phyloP scores from a whole-genome alignment of 305 asterid genomes.

The Fraxinus greggii region DNA sequence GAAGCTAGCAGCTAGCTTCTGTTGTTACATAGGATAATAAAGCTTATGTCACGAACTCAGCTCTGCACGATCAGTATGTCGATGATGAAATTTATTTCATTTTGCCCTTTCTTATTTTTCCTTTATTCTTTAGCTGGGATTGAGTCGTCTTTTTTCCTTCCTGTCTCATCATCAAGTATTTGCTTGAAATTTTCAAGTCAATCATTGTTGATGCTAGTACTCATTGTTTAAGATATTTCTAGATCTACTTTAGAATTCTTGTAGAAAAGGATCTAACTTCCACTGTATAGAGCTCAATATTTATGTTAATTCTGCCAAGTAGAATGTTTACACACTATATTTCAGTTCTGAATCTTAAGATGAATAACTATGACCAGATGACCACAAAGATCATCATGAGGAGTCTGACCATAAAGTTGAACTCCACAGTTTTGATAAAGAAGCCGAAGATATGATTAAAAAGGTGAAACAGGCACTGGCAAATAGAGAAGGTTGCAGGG shows the following conservation, averaged over 20 bases:
- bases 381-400: conserved; percentile 64
- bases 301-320: background rate
- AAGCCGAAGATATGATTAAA: conserved; percentile 73
- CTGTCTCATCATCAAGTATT: conserved; percentile 8
- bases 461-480: conserved; percentile 88
- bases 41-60: background rate
- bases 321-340: conserved; percentile 4
- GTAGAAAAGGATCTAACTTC: background rate
- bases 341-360: conserved; percentile 18
- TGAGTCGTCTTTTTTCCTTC: background rate
- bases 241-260: background rate
- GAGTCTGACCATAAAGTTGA: conserved; percentile 61
- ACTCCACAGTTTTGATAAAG: conserved; percentile 72
- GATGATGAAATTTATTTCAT: background rate
- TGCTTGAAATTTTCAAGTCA: conserved; percentile 9
- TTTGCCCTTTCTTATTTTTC: background rate
- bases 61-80: background rate
- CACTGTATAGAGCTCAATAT: conserved; percentile 11
- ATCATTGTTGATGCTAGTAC: conserved; percentile 1
- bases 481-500: conserved; percentile 94
- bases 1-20: background rate
- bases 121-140: background rate
- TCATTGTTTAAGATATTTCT: background rate
- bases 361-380: conserved; percentile 48
- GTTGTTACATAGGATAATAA: background rate